A percentile compares a stretch with the other conserved stretches of the same genome.
These are phyloP conservation scores for Bruguiera gymnorhiza DNA, from an alignment of 345 rosid genomes.

Conservation along the genomic window DNA sequence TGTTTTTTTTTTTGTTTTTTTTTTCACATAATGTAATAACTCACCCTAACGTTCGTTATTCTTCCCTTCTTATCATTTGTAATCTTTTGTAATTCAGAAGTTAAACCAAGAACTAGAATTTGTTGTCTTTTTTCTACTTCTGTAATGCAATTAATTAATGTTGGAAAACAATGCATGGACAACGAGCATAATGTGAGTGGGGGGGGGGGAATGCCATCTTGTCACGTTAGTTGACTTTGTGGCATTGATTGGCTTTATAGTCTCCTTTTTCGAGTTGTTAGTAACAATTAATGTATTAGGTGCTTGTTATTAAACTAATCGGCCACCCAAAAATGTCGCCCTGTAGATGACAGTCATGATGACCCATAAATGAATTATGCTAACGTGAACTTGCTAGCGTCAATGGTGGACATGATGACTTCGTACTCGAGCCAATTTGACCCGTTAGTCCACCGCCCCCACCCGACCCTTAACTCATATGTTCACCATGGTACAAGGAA, in stretches of 20 bases:
- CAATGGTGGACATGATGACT: conserved; percentile 57
- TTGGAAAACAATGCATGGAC: background rate
- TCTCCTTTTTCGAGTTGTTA: too few relatives aligned
- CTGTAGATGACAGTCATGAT: conserved; percentile 93
- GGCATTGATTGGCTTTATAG: too few relatives aligned
- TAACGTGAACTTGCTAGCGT: conserved; percentile 78
- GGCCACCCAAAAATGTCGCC: conserved; percentile 87
- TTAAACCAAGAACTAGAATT: background rate
- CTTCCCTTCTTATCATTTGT: background rate
- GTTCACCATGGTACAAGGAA: conserved; percentile 84
- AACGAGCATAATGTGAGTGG: background rate
- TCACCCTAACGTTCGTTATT: background rate
- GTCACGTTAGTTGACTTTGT: background rate
- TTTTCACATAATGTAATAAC: background rate
- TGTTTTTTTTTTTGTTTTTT: background rate
- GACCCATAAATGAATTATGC: conserved; percentile 76
- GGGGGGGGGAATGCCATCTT: background rate
- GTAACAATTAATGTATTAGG: background rate
- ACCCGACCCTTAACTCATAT: conserved; percentile 79
- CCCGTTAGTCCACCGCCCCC: conserved; percentile 56
- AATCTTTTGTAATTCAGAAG: conserved; percentile 6
- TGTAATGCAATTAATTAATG: conserved; percentile 1
- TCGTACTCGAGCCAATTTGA: conserved; percentile 75
- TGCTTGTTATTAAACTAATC: conserved; percentile 35
- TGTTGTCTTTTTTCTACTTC: background rate